Conservation (phyloP, 2,329 filamentous ascomycete genomes). For the Aureobasidium lini region DNA sequence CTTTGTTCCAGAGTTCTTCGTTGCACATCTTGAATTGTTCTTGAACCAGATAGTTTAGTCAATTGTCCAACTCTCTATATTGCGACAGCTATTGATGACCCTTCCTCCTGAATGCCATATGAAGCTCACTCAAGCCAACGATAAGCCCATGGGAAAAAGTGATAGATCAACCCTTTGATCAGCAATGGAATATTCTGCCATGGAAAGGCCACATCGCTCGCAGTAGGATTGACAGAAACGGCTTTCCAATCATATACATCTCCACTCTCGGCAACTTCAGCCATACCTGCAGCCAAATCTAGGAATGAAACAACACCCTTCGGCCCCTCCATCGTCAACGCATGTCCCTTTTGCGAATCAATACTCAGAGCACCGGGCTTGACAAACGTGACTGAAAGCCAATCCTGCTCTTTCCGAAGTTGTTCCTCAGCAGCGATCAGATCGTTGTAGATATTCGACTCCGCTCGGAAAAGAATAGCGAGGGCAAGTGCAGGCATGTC, state of each 20-base stretch:
- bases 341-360: slow-evolving; percentile 35
- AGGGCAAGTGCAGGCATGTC: slow-evolving; percentile 25
- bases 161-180: slow-evolving; percentile 14
- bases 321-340: slow-evolving; percentile 33
- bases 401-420: slow-evolving; percentile 32
- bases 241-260: slow-evolving; percentile 19
- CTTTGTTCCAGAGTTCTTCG: too few relatives aligned
- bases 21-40: too few relatives aligned
- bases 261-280: slow-evolving; percentile 36
- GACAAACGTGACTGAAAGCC: slow-evolving; percentile 35
- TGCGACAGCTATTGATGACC: too few relatives aligned
- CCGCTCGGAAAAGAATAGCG: slow-evolving; percentile 25
- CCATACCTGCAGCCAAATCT: slow-evolving; percentile 43
- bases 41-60: too few relatives aligned
- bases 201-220: slow-evolving; percentile 11
- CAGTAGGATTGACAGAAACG: slow-evolving; percentile 16
- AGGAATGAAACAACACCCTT: slow-evolving; percentile 35
- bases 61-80: too few relatives aligned
- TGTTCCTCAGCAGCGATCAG: slow-evolving; percentile 29
- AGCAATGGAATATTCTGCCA: slow-evolving; percentile 15
- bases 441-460: slow-evolving; percentile 35
- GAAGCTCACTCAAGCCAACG: neutral
- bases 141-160: slow-evolving; percentile 16
- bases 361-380: slow-evolving; percentile 36
- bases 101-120: neutral